These are phyloP conservation scores for Solidago caesia DNA, from an alignment of 129 eudicot genomes.

Conservation along the genomic window DNA sequence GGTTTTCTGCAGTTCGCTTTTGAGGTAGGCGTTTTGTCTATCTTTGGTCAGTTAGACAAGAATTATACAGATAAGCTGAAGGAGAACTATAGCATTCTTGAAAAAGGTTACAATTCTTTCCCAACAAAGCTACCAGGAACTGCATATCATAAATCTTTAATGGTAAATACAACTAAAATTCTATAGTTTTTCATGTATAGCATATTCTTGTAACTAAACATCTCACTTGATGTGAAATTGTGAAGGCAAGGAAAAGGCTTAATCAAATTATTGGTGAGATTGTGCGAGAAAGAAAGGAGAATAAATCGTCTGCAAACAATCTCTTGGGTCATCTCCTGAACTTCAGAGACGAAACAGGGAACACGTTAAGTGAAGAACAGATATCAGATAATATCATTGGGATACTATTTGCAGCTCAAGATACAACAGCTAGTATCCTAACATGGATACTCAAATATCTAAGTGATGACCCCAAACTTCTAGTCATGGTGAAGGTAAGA, in stretches of 20 bases:
- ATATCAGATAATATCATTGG: slow-evolving; percentile 82
- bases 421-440: slow-evolving; percentile 84
- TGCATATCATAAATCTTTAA: slow-evolving; percentile 62
- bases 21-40: slow-evolving; percentile 76
- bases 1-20: slow-evolving; percentile 57
- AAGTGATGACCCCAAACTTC: slow-evolving; percentile 58
- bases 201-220: background rate
- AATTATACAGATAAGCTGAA: slow-evolving; percentile 40
- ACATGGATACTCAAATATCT: slow-evolving; percentile 91
- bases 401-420: slow-evolving; percentile 89
- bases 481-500: slow-evolving; percentile 64
- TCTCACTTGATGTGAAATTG: slow-evolving; percentile 10
- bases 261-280: slow-evolving; percentile 55
- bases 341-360: slow-evolving; percentile 59
- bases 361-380: slow-evolving; percentile 54
- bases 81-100: slow-evolving; percentile 62
- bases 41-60: slow-evolving; percentile 57
- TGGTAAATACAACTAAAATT: slow-evolving; percentile 36
- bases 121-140: slow-evolving; percentile 84
- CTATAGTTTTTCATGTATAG: background rate
- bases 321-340: slow-evolving; percentile 60
- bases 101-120: slow-evolving; percentile 82
- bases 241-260: slow-evolving; percentile 68
- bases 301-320: slow-evolving; percentile 43
- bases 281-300: slow-evolving; percentile 52